Base-by-base conservation (phyloP, 2,329 filamentous ascomycete species). In the Hypoxylon sp. region DNA sequence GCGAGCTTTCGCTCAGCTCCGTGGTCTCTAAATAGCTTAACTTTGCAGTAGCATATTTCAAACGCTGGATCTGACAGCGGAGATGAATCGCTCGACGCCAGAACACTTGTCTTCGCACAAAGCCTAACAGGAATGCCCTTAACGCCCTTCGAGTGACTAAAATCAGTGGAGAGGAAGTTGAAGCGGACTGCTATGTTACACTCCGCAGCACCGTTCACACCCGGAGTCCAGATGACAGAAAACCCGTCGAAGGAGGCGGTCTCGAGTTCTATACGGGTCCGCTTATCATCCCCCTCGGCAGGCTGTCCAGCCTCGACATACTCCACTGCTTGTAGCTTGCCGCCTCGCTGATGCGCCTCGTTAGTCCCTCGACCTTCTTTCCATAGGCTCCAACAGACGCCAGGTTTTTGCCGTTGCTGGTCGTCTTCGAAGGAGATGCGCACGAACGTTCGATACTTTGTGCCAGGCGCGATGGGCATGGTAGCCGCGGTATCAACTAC, bases 341-440 rank as follows among this genome's bases (percentile, higher is more conserved):
- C 94, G 37, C 94, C 95, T 73, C 95, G 87, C 78, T 98, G 94
- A 76, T 98, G 95, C 1, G 95, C 94, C 83, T 99, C 96, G 72
- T 94, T 97, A 1, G 91, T 94, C n/a, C 96, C 96, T 63, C 96
- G 89, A 0, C 95, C 95, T 81, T 98, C 96, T 78, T 98, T 98
- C 96, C 93, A 97, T 46, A 96, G 83, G 80, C 81, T 93, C 94
- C 94, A 97, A 78, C 94, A 97, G 11, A 91, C 86, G 17, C 89
- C 89, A 1, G 94, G 94, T 73, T 93, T 93, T 75, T 91, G 89
- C 68, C 95, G 88, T 79, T 98, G 96, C 78, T 97, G 92, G 68
- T 98, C 94, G 70, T 99, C 96, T 78, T 99, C 95, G 75, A 98
- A 99, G 0, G 95, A 98, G 51, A 99, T 91, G n/a, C 96, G 91